Conservation (phyloP, 352 stramenopile genomes). For the Phytophthora pisi region DNA sequence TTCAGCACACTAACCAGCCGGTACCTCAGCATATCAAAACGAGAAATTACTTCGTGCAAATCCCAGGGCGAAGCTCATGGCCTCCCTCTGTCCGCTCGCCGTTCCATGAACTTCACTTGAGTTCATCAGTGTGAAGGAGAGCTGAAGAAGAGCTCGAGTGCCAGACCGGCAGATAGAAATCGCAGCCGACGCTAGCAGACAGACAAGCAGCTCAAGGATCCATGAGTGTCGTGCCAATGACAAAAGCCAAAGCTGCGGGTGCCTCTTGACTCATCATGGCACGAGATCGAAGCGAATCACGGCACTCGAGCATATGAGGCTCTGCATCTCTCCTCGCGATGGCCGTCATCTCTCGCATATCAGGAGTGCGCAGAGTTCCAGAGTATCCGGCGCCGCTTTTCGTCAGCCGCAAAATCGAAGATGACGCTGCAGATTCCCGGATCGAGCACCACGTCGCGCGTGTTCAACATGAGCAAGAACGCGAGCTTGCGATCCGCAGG, state of each 20-base stretch:
- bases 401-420: conserved; percentile 34
- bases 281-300: not conserved
- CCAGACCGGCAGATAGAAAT: no score
- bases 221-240: not conserved
- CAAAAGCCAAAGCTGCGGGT: not conserved
- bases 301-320: not conserved
- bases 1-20: conserved; percentile 32
- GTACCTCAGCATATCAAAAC: conserved; percentile 12
- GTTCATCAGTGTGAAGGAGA: not conserved
- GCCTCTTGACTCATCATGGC: not conserved
- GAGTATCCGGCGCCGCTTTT: conserved; percentile 30
- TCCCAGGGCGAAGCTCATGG: conserved; percentile 12
- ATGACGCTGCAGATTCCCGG: conserved; percentile 31
- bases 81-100: conserved; percentile 14
- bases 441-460: conserved; percentile 30
- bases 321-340: not conserved
- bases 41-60: conserved; percentile 25
- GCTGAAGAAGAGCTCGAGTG: no score
- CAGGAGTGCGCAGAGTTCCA: conserved; percentile 24
- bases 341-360: not conserved
- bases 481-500: conserved; percentile 17
- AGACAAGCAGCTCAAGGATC: not conserved
- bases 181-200: no score
- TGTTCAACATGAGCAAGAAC: conserved; percentile 31
- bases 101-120: conserved; percentile 14